Evolutionary conservation across 371 early-diverging fungal genomes (phyloP).

Genomic region (Circinella umbellata): DNA sequence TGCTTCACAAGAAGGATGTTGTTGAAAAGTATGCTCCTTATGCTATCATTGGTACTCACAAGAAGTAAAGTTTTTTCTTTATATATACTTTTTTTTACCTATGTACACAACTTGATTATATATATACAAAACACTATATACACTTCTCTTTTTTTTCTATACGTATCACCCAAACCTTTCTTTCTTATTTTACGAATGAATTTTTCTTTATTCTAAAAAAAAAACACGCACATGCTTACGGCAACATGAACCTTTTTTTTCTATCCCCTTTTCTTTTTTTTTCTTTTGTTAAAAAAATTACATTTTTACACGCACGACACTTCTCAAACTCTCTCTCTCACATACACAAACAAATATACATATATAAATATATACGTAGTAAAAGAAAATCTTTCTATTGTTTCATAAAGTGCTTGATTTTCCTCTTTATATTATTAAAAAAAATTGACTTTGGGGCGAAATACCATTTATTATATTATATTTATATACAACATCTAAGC

Average conservation of each 20-base stretch:
- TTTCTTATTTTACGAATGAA: slow-evolving; percentile 2
- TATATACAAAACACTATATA: neutral
- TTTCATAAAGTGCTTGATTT: neutral
- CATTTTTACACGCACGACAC: too few relatives aligned
- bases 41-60: slow-evolving; percentile 76
- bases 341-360: neutral
- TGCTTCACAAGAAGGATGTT: slow-evolving; percentile 89
- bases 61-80: slow-evolving; percentile 37
- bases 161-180: slow-evolving; percentile 4
- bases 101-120: slow-evolving; percentile 5
- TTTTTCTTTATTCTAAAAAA: too few relatives aligned
- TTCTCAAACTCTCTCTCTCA: neutral
- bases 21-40: slow-evolving; percentile 88
- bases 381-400: neutral
- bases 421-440: neutral
- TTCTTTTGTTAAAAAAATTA: too few relatives aligned
- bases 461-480: too few relatives aligned
- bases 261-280: neutral
- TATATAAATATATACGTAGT: too few relatives aligned
- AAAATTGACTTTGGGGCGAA: too few relatives aligned
- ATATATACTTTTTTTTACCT: neutral
- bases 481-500: too few relatives aligned
- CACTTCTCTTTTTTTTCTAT: neutral
- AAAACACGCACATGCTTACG: slow-evolving; percentile 1
- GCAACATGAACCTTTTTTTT: neutral